Evolutionary conservation across 2,329 filamentous ascomycete genomes (phyloP).

Genomic region (Leptographium lundbergii): DNA sequence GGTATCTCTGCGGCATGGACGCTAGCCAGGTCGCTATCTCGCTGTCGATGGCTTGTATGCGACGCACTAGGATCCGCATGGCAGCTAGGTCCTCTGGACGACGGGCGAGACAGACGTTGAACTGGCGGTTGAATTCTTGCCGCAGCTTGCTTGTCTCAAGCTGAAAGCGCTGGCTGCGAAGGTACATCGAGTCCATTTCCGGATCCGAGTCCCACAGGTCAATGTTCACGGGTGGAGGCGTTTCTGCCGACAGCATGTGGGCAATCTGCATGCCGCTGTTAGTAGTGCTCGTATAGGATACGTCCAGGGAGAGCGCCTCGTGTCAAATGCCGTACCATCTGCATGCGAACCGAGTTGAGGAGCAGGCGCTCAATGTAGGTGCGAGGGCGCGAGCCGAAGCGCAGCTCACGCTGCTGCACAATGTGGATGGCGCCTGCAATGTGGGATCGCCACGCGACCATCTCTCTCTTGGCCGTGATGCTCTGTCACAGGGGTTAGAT

Average conservation of each 20-base stretch:
- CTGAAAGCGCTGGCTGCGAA: constrained; percentile 36
- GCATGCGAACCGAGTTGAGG: constrained; percentile 45
- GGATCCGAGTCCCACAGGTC: constrained; percentile 47
- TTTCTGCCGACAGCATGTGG: constrained; percentile 40
- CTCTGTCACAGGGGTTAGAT: constrained; percentile 18
- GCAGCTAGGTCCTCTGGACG: constrained; percentile 37
- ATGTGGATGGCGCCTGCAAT: constrained; percentile 49
- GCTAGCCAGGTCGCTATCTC: constrained; percentile 39
- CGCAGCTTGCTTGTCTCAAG: constrained; percentile 43
- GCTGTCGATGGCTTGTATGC: constrained; percentile 38
- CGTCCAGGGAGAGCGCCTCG: no score
- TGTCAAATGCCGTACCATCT: constrained; percentile 33
- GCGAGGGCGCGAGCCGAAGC: constrained; percentile 41
- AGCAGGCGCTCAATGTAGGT: constrained; percentile 41
- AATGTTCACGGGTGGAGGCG: constrained; percentile 35
- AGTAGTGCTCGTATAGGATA: no score
- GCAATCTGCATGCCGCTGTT: constrained; percentile 29
- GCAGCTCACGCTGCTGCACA: constrained; percentile 44
- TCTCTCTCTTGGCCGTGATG: constrained; percentile 40
- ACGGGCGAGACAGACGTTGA: constrained; percentile 32
- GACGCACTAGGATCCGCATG: constrained; percentile 39
- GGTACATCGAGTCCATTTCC: constrained; percentile 33
- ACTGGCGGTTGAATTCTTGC: constrained; percentile 34
- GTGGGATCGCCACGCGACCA: constrained; percentile 49
- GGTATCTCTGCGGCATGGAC: constrained; percentile 35